Evolutionary conservation across 2,329 filamentous ascomycete species (phyloP), one percentile per base, ranked within the genome.

Genomic region (Nannizziopsis arthrosporioides): DNA sequence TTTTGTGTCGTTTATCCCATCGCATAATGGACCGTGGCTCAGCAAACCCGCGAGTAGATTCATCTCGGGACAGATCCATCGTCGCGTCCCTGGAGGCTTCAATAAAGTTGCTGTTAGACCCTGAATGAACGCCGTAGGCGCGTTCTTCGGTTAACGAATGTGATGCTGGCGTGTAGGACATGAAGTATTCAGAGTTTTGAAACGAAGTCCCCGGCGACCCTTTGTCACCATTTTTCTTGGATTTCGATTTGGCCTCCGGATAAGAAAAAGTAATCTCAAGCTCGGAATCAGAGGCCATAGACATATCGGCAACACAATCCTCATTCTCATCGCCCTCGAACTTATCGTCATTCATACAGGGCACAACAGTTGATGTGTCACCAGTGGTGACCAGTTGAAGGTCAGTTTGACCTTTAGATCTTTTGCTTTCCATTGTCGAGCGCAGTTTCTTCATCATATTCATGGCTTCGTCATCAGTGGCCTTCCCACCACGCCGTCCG

Each of bases 1-100:
- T 96, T 69, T 85, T 93, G 60, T 81, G 79, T 67, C 94, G 94
- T 72, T 93, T 90, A 71, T 98, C 92, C 92, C 92, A 98, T 56
- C 92, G 83, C 81, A 94, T 82, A 41, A 78, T 73, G 56, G 81
- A 83, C 41, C 81, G 77, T 2, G 87, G 80, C 58, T 85, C 80
- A 53, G 80, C 88, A 63, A 95, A 93, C 1, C 78, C 76, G 61
- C 85, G 85, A 9, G 56, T 47, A 57, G 79, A 78, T 56, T 96
- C 92, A 67, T 98, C 92, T 61, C 88, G 88, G 51, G 78, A 82
- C 10, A 98, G 80, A 65, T 96, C 92, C 86, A 98, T 94, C 35
- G 87, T 84, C 1, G 81, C 86, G 55, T 80, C 79, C 57, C 87
- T 79, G n/a, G 93, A 90, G 5, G 85, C 86, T 60, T 88, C 81